Base-by-base conservation (phyloP, 2,329 filamentous ascomycete genomes). In the Talaromyces pinophilus region DNA sequence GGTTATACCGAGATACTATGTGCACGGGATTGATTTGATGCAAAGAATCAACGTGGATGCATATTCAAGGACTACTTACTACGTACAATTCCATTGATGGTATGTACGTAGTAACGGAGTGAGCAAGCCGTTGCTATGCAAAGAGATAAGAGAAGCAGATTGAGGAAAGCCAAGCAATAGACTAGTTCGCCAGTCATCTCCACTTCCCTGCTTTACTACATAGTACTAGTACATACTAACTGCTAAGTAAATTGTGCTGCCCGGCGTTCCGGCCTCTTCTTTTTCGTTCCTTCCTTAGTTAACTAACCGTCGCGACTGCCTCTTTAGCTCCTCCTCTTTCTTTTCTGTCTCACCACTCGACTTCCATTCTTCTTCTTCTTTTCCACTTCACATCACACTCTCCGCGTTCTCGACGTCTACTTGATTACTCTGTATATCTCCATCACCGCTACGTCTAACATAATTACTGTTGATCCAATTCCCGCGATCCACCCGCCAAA, bases 401-500 rank as follows among this genome's bases (percentile, higher is more conserved):
- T 40, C 50, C 13, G n/a, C 62, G 8, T 30, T 38, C 5, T 42
- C 59, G 13, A 19, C 48, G 3, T 55, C 2, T 0, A 35, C 33
- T 19, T 13, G 52, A 33, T 28, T 57, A 22, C 10, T 46, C 57
- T 60, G 19, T 7, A 11, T 33, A 60, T 42, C 38, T 46, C 42
- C 13, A 33, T 60, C 28, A n/a, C n/a, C 7, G 35, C 17, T 35
- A 19, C 54, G 54, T 25, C 11, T 19, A 13, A 38, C n/a, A 35
- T 60, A 40, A 35, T 46, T 65, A 62, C 63, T 46, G 52, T 30
- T 65, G 48, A 28, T 60, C 63, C 57, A 60, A 30, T 46, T 11
- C 38, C 17, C 25, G 35, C 48, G 22, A 40, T 64, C 52, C 60
- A 67, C 52, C 57, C 60, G 42, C n/a, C 50, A 66, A 65, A 46